Base-by-base conservation (phyloP, 257 asterid genomes). In the Eucommia ulmoides region DNA sequence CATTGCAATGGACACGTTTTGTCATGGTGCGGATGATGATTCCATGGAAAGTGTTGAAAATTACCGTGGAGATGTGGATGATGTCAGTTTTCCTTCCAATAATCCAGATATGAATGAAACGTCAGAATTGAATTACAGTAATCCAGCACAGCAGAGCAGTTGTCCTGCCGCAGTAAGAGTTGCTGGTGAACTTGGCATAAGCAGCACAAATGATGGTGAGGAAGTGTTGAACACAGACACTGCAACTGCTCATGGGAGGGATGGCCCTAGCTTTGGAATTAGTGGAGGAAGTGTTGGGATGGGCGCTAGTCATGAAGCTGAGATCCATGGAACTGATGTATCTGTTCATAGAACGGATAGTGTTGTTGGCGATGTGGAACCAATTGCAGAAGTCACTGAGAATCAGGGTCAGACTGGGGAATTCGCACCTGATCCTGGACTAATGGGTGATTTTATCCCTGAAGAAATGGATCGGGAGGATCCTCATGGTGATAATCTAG, bases 281-380 rank as follows among this genome's bases (percentile, higher is more conserved):
- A 91, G 99, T 63, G 96, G 94, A 33, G 99, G 97, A 62, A 86
- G 99, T 64, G 93, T 91, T 44, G 97, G 99, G 45, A 86, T 91
- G 97, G 99, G 99, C 63, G 99, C 99, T 45, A 86, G 99, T 77
- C 97, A 91, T 77, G 99, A 91, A 81, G 99, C 99, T 70, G 99
- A 91, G 71, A 86, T 91, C 56, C 97, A 91, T 49, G 97, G 99
- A 42, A 67, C 67, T 47, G 88, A 67, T 64, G 81, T 81, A 49
- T 80, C 83, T 65, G 62, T 83, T 53, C 76, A 83, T 45, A 76
- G 99, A 80, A 65, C 80, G 35, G 89, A 83, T 65, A 86, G 95
- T 52, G 74, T 77, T 29, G 81, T 78, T 19, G 96, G 94, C 66
- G 96, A 86, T 62, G 93, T 75, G 24, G 99, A 91, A 58, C 91